These are phyloP conservation scores for Begonia fuchsioides DNA, from an alignment of 306 rosid species.

Conservation along the genomic window DNA sequence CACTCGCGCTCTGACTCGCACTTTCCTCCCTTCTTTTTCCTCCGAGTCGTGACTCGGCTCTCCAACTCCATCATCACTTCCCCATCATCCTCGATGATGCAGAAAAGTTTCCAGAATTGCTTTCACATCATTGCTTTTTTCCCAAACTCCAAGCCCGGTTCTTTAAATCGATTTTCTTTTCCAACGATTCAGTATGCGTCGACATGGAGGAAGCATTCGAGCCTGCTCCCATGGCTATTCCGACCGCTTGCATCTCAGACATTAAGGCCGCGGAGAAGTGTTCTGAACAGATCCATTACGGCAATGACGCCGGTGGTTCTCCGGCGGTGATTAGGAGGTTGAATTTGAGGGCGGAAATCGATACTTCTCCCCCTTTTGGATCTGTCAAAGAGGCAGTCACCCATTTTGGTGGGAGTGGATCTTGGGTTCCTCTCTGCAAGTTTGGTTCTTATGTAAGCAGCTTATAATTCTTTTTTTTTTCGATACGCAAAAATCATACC, in stretches of 20 bases:
- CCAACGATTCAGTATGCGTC: neutral
- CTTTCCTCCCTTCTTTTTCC: neutral
- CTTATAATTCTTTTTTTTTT: too few relatives aligned
- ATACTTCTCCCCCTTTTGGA: neutral
- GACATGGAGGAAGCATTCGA: neutral
- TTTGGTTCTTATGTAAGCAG: neutral
- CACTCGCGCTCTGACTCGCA: too few relatives aligned
- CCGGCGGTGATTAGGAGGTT: neutral
- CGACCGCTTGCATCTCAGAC: too few relatives aligned
- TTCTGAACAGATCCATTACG: neutral
- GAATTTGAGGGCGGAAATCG: neutral
- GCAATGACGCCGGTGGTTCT: neutral
- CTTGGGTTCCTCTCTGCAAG: slow-evolving; percentile 1
- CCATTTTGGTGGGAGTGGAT: slow-evolving; percentile 1
- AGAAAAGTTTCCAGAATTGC: neutral
- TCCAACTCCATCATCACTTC: neutral
- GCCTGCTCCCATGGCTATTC: neutral
- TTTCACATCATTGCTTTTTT: neutral
- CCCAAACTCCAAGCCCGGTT: neutral
- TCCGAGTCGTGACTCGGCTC: slow-evolving; percentile 1
- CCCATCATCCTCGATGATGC: slow-evolving; percentile 1
- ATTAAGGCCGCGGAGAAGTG: too few relatives aligned
- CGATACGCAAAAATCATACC: too few relatives aligned
- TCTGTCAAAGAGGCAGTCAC: neutral
- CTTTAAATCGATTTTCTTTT: neutral